Conservation (phyloP, 768 basidiomycete species). For the Fibroporia radiculosa region DNA sequence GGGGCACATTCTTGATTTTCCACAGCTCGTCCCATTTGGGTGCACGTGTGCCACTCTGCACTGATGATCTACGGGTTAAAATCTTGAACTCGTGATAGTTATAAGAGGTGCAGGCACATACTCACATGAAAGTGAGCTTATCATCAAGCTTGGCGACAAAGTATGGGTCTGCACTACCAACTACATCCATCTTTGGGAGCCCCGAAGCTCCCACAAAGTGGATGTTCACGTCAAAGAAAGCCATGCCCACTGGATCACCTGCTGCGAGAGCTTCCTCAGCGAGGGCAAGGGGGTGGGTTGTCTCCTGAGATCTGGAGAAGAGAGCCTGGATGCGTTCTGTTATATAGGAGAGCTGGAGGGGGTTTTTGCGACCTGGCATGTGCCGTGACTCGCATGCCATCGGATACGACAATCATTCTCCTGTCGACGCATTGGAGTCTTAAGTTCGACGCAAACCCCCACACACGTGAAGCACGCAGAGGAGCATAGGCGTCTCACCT, state of each 20-base stretch:
- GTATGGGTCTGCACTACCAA: constrained; percentile 60
- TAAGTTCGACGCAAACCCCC: no score
- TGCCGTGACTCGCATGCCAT: no score
- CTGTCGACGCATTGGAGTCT: no score
- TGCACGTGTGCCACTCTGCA: constrained; percentile 43
- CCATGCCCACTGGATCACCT: not conserved
- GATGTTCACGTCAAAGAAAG: constrained; percentile 49
- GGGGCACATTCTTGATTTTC: constrained; percentile 67
- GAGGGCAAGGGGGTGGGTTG: constrained; percentile 2
- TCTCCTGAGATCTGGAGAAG: constrained; percentile 5
- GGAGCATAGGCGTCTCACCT: no score
- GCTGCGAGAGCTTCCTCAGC: constrained; percentile 4
- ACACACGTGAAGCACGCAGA: no score
- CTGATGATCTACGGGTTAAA: constrained; percentile 45
- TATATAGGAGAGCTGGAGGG: constrained; percentile 15
- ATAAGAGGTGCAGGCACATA: constrained; percentile 9
- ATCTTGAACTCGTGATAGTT: not conserved
- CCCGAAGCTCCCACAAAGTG: constrained; percentile 69
- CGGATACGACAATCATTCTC: no score
- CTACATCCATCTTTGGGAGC: constrained; percentile 64
- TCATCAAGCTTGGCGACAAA: constrained; percentile 63
- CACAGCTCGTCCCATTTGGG: constrained; percentile 78
- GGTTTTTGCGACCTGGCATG: constrained; percentile 19
- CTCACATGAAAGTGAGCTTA: constrained; percentile 56
- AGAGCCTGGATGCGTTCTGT: constrained; percentile 12